Base-by-base conservation (phyloP, 2,329 filamentous ascomycete species). In the Phoma sp. region DNA sequence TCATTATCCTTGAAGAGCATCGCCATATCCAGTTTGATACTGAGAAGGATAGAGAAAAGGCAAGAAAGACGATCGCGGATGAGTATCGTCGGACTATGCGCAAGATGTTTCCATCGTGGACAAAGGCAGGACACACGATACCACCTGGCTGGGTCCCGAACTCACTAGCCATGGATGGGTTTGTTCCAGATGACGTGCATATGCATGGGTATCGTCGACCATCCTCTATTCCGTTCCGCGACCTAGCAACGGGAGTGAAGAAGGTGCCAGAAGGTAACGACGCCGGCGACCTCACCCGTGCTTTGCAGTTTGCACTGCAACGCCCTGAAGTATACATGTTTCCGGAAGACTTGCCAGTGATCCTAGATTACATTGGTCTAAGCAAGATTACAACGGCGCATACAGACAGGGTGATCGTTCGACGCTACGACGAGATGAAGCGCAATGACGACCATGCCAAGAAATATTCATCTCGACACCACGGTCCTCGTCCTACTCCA, bases 211-310 rank as follows among this genome's bases (percentile, higher is more conserved):
- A 57, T 17, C 10, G 33, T 8, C 22, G 17, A 6, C 50, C 51
- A 1, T 22, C 39, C 1, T 43, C 61, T 6, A 50, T 71, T 17
- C 52, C 47, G 2, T 66, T 70, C 51, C 61, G 58, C 8, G 49
- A 57, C 12, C 56, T 72, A 2, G 55, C 56, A 3, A n/a, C 35
- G 1, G 61, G 58, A 1, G 46, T 72, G 22, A 63, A 65, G 48
- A 56, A 62, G 48, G 19, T 69, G 13, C 70, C 70, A 13, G 24
- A 54, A 17, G 60, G 61, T 1, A 4, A 21, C 12, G 55, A 70
- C 36, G 61, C 64, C 10, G 63, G 64, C 1, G 68, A 73, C 27
- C 54, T 73, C 3, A 73, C 68, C 0, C 61, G 61, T 6, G 64
- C 62, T n/a, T 43, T 73, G 2, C 17, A 60, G 1, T 68, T 62